phyloP scores from a whole-genome alignment of 768 basidiomycete species.

The Saitozyma podzolica region DNA sequence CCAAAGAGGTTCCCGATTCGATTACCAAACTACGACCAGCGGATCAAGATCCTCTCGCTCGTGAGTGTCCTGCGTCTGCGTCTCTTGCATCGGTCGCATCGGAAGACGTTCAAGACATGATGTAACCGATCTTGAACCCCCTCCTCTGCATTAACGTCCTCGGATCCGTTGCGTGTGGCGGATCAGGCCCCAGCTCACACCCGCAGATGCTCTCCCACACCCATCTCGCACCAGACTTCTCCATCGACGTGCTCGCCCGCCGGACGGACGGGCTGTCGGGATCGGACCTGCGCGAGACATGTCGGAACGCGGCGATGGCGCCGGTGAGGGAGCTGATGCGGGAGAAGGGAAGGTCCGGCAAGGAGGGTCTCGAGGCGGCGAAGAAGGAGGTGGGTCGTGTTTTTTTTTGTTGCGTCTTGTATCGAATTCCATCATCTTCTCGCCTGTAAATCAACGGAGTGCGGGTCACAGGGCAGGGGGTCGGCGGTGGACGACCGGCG shows the following conservation, averaged over 20 bases:
- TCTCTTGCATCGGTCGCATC: not conserved
- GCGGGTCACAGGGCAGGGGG: no score
- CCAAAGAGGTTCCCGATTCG: conserved; percentile 89
- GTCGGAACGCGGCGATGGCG: conserved; percentile 89
- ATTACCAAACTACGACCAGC: conserved; percentile 74
- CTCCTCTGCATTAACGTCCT: no score
- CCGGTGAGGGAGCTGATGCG: conserved; percentile 59
- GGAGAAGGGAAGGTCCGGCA: conserved; percentile 45
- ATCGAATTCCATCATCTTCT: no score
- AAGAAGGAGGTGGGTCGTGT: conserved; percentile 57
- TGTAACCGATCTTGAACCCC: no score
- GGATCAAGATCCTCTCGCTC: conserved; percentile 77
- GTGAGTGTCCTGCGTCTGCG: conserved; percentile 55
- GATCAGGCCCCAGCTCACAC: no score
- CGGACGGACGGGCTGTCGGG: conserved; percentile 77
- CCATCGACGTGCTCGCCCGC: conserved; percentile 64
- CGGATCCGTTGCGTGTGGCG: no score
- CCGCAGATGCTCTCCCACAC: conserved; percentile 81
- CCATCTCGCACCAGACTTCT: conserved; percentile 64
- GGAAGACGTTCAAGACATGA: no score
- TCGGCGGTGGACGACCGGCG: no score
- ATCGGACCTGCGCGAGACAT: conserved; percentile 87
- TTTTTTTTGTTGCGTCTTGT: not conserved
- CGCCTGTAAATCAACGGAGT: no score
- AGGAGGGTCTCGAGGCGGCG: conserved; percentile 58